phyloP scores from a whole-genome alignment of 305 asterid species.

The Fraxinus ornus region DNA sequence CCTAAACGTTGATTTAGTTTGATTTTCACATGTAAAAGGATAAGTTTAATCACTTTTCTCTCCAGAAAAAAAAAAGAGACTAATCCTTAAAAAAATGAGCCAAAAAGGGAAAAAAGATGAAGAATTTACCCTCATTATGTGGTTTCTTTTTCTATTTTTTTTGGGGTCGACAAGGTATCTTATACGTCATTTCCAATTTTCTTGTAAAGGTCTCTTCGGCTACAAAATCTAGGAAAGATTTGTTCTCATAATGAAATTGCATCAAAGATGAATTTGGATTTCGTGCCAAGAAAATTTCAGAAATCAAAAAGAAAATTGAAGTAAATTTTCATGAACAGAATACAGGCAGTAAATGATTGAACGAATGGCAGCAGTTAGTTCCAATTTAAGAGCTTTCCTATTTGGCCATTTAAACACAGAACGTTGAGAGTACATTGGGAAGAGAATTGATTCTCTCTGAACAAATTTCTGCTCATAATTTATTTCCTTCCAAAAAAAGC shows the following conservation, averaged over 20 bases:
- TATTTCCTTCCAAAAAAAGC: neutral
- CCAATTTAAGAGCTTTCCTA: neutral
- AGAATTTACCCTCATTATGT: conserved; percentile 1
- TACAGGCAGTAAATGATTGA: neutral
- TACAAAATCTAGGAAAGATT: neutral
- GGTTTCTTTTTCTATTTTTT: no score
- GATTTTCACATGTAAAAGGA: conserved; percentile 32
- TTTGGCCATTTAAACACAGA: neutral
- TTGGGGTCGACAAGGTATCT: neutral
- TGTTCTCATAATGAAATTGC: neutral
- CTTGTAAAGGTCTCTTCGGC: neutral
- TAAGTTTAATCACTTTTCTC: conserved; percentile 9
- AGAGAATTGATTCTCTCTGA: conserved; percentile 11
- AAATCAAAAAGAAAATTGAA: neutral
- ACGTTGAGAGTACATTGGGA: conserved; percentile 33
- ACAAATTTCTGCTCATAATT: conserved; percentile 3
- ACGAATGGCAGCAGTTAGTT: neutral
- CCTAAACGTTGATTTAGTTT: conserved; percentile 3
- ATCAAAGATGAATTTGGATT: neutral
- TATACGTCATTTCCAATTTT: neutral
- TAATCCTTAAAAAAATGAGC: neutral
- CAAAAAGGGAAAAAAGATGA: neutral
- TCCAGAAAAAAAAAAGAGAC: neutral
- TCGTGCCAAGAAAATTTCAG: neutral
- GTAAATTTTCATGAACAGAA: neutral